phyloP scores from a whole-genome alignment of 2,329 filamentous ascomycete species.

The Colletotrichum somersetense region DNA sequence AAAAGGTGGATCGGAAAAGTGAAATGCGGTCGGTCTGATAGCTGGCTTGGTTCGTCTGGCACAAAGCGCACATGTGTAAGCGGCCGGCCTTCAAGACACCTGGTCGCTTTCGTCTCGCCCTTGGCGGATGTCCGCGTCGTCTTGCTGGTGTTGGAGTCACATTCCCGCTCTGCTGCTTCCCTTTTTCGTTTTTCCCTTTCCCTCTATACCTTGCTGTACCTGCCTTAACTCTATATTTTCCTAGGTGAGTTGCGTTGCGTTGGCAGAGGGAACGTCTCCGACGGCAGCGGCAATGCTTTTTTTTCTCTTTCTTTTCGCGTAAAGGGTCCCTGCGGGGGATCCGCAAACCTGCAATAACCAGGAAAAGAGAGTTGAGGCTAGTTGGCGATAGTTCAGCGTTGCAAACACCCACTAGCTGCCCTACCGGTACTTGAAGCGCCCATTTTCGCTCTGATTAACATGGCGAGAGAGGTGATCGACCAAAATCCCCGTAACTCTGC shows the following conservation, averaged over 20 bases:
- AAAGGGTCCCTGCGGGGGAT: constrained; percentile 35
- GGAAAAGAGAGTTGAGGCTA: constrained; percentile 36
- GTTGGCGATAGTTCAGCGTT: constrained; percentile 27
- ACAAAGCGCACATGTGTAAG: not conserved
- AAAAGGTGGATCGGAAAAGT: constrained; percentile 24
- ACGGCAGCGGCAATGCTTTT: constrained; percentile 4
- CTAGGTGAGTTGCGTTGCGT: not conserved
- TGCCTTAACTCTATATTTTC: not conserved
- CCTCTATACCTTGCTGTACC: not conserved
- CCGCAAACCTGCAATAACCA: constrained; percentile 19
- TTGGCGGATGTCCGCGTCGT: constrained; percentile 4
- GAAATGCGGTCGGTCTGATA: constrained; percentile 21
- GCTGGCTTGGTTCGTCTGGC: not conserved
- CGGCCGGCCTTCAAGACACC: not conserved
- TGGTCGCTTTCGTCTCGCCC: constrained; percentile 21
- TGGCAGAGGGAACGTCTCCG: constrained; percentile 17
- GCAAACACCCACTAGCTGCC: constrained; percentile 19
- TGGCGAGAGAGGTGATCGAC: constrained; percentile 11
- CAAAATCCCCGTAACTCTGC: not conserved
- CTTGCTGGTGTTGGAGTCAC: not conserved
- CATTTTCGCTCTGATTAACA: not conserved
- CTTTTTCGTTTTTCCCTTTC: not conserved
- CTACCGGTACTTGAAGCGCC: constrained; percentile 24
- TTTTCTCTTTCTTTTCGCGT: not conserved
- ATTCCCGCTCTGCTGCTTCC: not conserved